Evolutionary conservation across 495 filamentous ascomycete genomes (phyloP).

Genomic region (Aspergillus baeticus): DNA sequence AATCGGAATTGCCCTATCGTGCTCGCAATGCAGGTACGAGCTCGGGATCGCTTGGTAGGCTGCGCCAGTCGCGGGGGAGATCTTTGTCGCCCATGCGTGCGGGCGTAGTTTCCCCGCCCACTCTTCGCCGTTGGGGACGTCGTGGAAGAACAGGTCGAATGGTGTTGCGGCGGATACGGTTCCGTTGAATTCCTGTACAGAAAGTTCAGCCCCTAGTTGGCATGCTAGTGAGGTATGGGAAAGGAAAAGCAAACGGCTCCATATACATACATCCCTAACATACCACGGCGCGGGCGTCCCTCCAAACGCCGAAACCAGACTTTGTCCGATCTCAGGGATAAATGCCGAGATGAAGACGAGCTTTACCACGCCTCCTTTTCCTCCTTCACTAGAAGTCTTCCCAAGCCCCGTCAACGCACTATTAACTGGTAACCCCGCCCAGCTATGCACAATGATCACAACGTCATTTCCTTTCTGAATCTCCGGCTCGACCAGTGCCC

Average conservation of each 20-base stretch:
- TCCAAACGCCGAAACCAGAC: conserved; percentile 35
- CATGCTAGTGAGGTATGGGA: too few relatives aligned
- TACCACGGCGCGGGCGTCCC: conserved; percentile 36
- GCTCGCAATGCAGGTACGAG: conserved; percentile 34
- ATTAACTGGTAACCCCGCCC: conserved; percentile 49
- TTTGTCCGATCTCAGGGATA: conserved; percentile 34
- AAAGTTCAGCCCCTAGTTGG: too few relatives aligned
- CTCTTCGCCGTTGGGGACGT: conserved; percentile 33
- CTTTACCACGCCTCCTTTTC: conserved; percentile 43
- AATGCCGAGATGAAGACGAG: conserved; percentile 47
- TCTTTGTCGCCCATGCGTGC: conserved; percentile 34
- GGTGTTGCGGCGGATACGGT: conserved; percentile 31
- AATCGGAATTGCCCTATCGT: conserved; percentile 37
- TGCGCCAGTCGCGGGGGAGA: conserved; percentile 27
- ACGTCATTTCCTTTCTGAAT: conserved; percentile 33
- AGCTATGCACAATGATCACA: conserved; percentile 42
- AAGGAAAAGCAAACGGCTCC: too few relatives aligned
- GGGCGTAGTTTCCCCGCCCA: conserved; percentile 33
- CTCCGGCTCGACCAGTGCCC: conserved; percentile 25
- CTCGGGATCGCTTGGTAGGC: conserved; percentile 31
- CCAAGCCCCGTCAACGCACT: conserved; percentile 48
- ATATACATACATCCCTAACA: conserved; percentile 35
- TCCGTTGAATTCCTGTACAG: conserved; percentile 21
- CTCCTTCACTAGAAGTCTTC: conserved; percentile 34
- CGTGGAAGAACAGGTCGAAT: conserved; percentile 33